Percentiles rank a stretch among this genome's conserved stretches.
Conservation (phyloP, 2,329 filamentous ascomycete genomes). For the Fusarium albidum region DNA sequence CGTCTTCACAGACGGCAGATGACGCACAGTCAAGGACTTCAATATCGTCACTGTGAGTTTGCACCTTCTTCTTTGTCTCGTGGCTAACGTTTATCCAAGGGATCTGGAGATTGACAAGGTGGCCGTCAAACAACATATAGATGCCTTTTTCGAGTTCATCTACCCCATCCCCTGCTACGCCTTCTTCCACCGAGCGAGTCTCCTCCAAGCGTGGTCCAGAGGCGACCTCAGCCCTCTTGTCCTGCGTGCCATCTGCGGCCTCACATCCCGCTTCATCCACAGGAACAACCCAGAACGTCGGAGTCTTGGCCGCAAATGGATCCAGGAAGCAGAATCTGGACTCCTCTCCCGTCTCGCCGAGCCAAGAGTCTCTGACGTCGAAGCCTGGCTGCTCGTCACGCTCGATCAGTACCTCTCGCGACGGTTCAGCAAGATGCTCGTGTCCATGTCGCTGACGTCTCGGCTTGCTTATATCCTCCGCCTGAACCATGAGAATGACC, state of each 20-base stretch:
- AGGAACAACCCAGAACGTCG: not conserved
- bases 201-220: conserved; percentile 22
- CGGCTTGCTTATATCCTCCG: conserved; percentile 33
- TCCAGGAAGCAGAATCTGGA: conserved; percentile 22
- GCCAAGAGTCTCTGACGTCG: conserved; percentile 30
- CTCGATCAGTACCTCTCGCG: conserved; percentile 32
- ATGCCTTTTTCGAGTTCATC: conserved; percentile 21
- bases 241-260: conserved; percentile 9
- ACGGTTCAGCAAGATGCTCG: conserved; percentile 34
- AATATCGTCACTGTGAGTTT: too few species aligned
- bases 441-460: conserved; percentile 22
- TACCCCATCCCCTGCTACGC: conserved; percentile 21
- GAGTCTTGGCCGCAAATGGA: conserved; percentile 14
- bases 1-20: too few species aligned
- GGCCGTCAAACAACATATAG: conserved; percentile 17
- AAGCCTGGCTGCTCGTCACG: conserved; percentile 32
- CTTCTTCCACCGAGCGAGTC: conserved; percentile 20
- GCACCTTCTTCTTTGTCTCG: fast-evolving
- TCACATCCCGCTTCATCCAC: conserved; percentile 10
- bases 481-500: conserved; percentile 31
- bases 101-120: conserved; percentile 10
- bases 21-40: not conserved
- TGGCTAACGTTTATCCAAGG: not conserved
- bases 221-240: conserved; percentile 12
- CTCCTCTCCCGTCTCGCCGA: conserved; percentile 19